Base-by-base conservation (phyloP, 2,329 filamentous ascomycete species). In the Fusarium heterosporum region DNA sequence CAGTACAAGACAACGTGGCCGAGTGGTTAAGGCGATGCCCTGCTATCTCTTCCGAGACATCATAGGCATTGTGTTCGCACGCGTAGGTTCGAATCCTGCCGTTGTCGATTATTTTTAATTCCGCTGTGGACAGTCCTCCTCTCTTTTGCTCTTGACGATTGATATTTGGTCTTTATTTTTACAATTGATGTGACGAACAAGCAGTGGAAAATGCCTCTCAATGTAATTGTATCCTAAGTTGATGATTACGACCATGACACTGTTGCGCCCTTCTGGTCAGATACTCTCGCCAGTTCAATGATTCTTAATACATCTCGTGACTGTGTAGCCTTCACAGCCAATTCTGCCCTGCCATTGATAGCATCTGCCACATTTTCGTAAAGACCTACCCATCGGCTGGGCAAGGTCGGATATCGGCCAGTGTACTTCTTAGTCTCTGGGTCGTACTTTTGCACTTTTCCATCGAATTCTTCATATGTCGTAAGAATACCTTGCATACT, bases 281-380 rank as follows among this genome's bases (percentile, higher is more conserved):
- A 78, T 69, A 82, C 77, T 40, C 78, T 74, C 1, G 80, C 81
- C 16, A 83, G 63, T 72, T 83, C 69, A 40, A 72, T 70, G 2
- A 72, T 29, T 75, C 78, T 71, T 12, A 83, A 59, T 0, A 74
- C 79, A 61, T 82, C 77, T 22, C 79, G 76, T 2, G 76, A 75
- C 51, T 79, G 73, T 17, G 76, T 74, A 0, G 80, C 74, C 53
- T 79, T 78, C 1, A 82, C 79, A n/a, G 71, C 70, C 5, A 81
- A 39, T 58, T 81, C 76, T 2, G 60, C 75, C 52, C 76, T 74
- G 0, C 80, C 79, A 12, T 75, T 72, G 19, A 83, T 78, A 0
- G 80, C 77, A 11, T 76, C 70, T 0, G 65, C 65, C 1, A 78
- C 78, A 62, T 82, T 79, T 29, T 78, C 75, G 58, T 83, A 83